Base-by-base conservation (phyloP, 805 yeast genomes). In the Pichia scutulata region DNA sequence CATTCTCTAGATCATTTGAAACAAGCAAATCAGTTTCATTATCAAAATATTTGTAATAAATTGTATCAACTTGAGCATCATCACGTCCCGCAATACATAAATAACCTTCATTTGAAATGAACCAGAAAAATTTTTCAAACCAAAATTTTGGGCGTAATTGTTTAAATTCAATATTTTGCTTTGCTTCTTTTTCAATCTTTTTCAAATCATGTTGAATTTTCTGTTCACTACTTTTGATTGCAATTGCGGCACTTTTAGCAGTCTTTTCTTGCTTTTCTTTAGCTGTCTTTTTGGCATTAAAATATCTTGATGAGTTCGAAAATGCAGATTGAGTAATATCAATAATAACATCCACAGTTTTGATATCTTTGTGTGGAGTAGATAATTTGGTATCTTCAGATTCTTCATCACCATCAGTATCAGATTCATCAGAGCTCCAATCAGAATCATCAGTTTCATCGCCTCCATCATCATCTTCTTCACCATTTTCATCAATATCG, bases 61-160 rank as follows among this genome's bases (percentile, higher is more conserved):
- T 77, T 70, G 87, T 77, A 59, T 90, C 96, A 5, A 80, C 75
- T 63, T 92, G 98, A 5, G 78, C 64, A 22, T 74, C 77, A 62
- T 93, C 97, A 55, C 89, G 80, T 1, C 97, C 98, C 44, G 90
- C 89, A 49, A 93, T 66, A 52, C 95, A 86, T 46, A 93, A 69
- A 61, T 86, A 89, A 0, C 93, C 90, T 62, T 92, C 98, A 56
- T 84, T 81, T 0, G 97, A 79, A n/a, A 90, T 72, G 61, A 93
- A 93, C 99, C 99, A 93, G 60, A 75, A 81, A 65, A 84, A 92
- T 66, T 92, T 93, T 63, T 93, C 99, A 70, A 93, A 93, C 87
- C 97, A 90, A 62, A 73, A 83, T 44, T 88, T 89, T 5, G 78
- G 73, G 44, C 97, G 76, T 30, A 86, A 70, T 39, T 77, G 80